Percentiles rank a stretch among this genome's conserved stretches.
These are phyloP conservation scores for Phytophthora europaea DNA, from an alignment of 352 stramenopile species.

Conservation along the genomic window DNA sequence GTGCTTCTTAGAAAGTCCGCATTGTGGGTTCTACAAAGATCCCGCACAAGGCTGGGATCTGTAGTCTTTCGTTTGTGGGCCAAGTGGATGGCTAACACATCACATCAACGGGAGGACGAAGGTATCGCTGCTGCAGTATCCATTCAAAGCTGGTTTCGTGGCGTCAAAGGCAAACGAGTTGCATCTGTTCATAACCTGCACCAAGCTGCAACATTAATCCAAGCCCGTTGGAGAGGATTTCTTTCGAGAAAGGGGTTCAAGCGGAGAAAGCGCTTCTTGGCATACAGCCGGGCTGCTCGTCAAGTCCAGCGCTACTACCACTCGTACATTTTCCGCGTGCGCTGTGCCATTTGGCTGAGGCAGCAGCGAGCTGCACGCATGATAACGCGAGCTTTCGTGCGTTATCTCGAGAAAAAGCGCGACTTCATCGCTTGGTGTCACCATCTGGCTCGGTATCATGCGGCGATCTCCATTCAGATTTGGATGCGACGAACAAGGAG, in stretches of 20 bases:
- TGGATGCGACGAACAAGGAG: conserved; percentile 49
- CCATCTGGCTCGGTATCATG: conserved; percentile 64
- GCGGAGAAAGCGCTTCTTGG: conserved; percentile 43
- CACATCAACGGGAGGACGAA: conserved; percentile 49
- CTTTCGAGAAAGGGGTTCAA: conserved; percentile 53
- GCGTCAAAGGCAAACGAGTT: conserved; percentile 36
- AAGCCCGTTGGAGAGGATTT: conserved; percentile 64
- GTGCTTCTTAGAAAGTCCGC: conserved; percentile 53
- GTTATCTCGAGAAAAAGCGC: conserved; percentile 47
- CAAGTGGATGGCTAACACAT: conserved; percentile 34
- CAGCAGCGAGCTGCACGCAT: conserved; percentile 46
- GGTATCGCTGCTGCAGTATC: conserved; percentile 49
- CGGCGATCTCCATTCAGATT: conserved; percentile 61
- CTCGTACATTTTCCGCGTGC: conserved; percentile 44
- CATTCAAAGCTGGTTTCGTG: conserved; percentile 67
- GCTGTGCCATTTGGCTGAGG: conserved; percentile 36
- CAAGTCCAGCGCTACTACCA: conserved; percentile 57
- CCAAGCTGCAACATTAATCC: conserved; percentile 43
- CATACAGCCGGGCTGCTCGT: conserved; percentile 44
- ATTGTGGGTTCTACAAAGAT: conserved; percentile 44
- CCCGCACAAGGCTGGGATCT: conserved; percentile 38
- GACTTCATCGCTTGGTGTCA: conserved; percentile 53
- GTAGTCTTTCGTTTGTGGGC: conserved; percentile 44
- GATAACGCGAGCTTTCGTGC: conserved; percentile 48
- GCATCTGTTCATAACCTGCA: conserved; percentile 39